phyloP scores from a whole-genome alignment of 2,329 filamentous ascomycete genomes.

The Sporothrix brunneoviolacea region DNA sequence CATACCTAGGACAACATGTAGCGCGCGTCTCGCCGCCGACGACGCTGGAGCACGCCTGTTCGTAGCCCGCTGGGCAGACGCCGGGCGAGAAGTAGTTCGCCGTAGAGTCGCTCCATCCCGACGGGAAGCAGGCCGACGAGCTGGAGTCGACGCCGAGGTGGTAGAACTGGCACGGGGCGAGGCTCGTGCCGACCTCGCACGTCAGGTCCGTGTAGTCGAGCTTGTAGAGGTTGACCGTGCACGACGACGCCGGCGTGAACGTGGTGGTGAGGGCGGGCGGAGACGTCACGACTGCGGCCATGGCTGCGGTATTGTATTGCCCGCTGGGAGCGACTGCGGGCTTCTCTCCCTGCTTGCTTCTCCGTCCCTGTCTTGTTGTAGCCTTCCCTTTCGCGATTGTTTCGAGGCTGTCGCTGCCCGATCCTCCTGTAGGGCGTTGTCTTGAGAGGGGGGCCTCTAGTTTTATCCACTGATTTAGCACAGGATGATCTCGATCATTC shows the following conservation, averaged over 20 bases:
- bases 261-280: conserved; percentile 9
- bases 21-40: conserved; percentile 1
- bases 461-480: too few species aligned
- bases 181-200: neutral
- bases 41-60: neutral
- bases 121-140: conserved; percentile 4
- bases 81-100: conserved; percentile 12
- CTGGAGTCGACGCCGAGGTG: conserved; percentile 9
- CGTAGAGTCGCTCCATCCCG: neutral
- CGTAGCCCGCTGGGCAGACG: conserved; percentile 14
- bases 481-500: too few species aligned
- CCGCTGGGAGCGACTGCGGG: too few species aligned
- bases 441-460: too few species aligned
- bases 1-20: conserved; percentile 14
- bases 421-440: too few species aligned
- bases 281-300: neutral
- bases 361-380: too few species aligned
- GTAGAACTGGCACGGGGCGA: neutral
- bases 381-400: too few species aligned
- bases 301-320: too few species aligned
- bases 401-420: too few species aligned
- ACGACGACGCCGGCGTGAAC: conserved; percentile 10
- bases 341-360: too few species aligned
- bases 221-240: conserved; percentile 6
- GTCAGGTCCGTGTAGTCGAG: neutral